Evolutionary conservation across 768 basidiomycete species (phyloP), one percentile per base, ranked within the genome.

Genomic region (Tubosaeta brunneosetosa): DNA sequence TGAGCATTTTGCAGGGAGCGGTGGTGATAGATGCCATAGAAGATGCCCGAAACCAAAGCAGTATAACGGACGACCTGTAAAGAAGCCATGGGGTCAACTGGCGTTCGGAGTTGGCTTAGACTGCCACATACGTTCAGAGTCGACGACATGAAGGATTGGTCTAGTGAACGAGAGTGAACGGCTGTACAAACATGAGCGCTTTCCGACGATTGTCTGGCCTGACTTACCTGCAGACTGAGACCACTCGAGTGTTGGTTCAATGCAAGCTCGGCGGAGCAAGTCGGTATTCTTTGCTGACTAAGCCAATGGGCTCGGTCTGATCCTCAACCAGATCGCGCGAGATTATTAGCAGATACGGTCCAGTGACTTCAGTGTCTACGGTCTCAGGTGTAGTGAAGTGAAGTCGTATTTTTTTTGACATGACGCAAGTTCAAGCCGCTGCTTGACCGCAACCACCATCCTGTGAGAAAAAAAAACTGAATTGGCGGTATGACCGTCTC

Each of bases 21-120:
- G 66, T 89, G 88, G 77, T 97, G 94, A 65, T 84, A 83, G 70
- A 94, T 85, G 67, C 95, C 95, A 70, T 97, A 98, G 67, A 84
- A 72, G 60, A 95, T 80, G 66, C 95, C 95, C 40, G 84, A 78
- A 58, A 86, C 73, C 61, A 99, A 83, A 47, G 94, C 93, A 17
- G 92, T 86, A 73, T 95, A 98, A 66, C 95, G 90, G 64, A 88
- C 87, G 70, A 95, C 95, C 95, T 94, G 69, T 14, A 38, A 19
- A 44, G 48, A 10, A 51, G 17, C 42, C 46, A 36, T 22, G 45
- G 16, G 2, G 10, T 63, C 10, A 63, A 29, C 48, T 8, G 10
- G 33, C 19, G 41, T 19, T 19, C 41, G 41, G 44, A 16, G 34
- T 29, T 29, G 38, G 40, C 27, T 45, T 31, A n/a, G 29, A 37